Conservation (phyloP, 441 rosid genomes). For the Pelargonium exstipulatum region DNA sequence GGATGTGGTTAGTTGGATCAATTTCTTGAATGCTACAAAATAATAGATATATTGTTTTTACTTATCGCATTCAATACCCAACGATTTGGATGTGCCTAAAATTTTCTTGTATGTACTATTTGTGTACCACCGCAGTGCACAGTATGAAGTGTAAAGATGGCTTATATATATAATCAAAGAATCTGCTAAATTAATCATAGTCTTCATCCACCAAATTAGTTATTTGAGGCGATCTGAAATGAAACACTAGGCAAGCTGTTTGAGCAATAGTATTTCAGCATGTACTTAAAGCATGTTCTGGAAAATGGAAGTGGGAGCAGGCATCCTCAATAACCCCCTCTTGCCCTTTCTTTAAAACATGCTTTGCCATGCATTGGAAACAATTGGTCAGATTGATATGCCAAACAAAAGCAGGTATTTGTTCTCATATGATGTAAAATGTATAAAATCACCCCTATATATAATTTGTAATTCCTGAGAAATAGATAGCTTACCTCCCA, state of each 20-base stretch:
- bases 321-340: too few relatives aligned
- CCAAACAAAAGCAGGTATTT: too few relatives aligned
- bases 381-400: too few relatives aligned
- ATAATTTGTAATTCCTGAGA: background rate
- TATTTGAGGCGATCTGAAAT: conserved; percentile 3
- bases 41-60: background rate
- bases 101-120: background rate
- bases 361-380: too few relatives aligned
- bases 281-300: background rate
- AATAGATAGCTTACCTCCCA: conserved; percentile 69
- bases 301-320: background rate
- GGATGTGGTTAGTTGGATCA: background rate
- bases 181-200: background rate
- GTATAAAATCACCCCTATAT: background rate
- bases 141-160: background rate
- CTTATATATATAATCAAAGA: background rate
- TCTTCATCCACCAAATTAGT: background rate
- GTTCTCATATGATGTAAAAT: background rate
- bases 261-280: background rate
- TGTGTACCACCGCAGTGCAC: background rate
- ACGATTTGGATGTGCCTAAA: background rate
- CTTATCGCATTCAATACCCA: background rate
- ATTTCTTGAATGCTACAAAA: background rate
- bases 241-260: background rate
- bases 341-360: too few relatives aligned